Evolutionary conservation across 306 rosid genomes (phyloP), one percentile per base, ranked within the genome.

Genomic region (Chamaecrista fasciculata): DNA sequence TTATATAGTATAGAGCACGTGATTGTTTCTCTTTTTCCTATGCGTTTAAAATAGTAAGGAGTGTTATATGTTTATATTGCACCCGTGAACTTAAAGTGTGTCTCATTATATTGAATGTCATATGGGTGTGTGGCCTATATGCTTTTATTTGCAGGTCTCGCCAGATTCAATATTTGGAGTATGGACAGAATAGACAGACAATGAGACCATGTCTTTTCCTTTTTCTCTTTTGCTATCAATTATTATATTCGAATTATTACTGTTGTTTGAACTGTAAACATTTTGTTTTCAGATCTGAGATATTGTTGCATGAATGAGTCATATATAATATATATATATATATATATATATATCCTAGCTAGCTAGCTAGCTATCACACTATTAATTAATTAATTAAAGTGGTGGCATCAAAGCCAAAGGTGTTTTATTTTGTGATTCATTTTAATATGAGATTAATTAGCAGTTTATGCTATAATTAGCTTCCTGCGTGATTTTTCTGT

Each of bases 161-260:
- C 58, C 26, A 11, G 28, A 29, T n/a, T 29, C 28, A 28, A 21
- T 10, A 11, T 28, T 23, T 19, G 65, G 49, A 67, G 21, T 50
- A 0, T 19, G 11, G 63, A 79, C n/a, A n/a, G n/a, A 50, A 20
- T 69, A 75, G 78, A 72, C 84, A n/a, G n/a, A n/a, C n/a, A n/a
- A 77, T 79, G 79, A 81, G 61, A 77, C 76, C 84, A 84, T 79
- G 89, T 81, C 83, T 36, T 11, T 36, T 19, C 25, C 63, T 48
- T 11, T 36, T 6, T 47, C 25, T 66, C 44, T 64, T 26, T 37
- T 40, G 25, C 62, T 42, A 56, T 43, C 19, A 16, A 8, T 70
- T 23, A 55, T 19, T 76, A 66, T 57, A 72, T 64, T 79, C 67
- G 73, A 52, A 40, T 52, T 64, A 11, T 36, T 69, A 68, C 36